These are phyloP conservation scores for Cladosporium oxysporum DNA, from an alignment of 2,329 filamentous ascomycete genomes.

Conservation along the genomic window DNA sequence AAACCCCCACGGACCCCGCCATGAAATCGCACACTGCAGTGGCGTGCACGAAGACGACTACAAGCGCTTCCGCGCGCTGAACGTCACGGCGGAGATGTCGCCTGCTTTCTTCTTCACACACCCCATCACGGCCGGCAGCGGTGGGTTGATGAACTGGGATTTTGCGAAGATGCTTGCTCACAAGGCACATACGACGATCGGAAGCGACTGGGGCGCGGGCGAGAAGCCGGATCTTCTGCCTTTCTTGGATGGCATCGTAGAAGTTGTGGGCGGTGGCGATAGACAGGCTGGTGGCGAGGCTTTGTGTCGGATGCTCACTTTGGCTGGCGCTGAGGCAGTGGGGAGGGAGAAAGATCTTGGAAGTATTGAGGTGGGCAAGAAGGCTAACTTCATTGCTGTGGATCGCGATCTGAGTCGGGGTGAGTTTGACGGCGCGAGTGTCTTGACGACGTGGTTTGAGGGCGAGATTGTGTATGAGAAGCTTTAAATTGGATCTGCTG, in stretches of 20 bases:
- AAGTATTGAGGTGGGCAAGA: slow-evolving; percentile 47
- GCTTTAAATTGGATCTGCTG: not conserved
- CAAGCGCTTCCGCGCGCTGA: slow-evolving; percentile 32
- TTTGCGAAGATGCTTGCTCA: slow-evolving; percentile 33
- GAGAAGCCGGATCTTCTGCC: slow-evolving; percentile 7
- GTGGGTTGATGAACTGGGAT: slow-evolving; percentile 33
- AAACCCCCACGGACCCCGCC: slow-evolving; percentile 34
- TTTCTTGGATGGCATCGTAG: not conserved
- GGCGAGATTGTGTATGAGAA: slow-evolving; percentile 8
- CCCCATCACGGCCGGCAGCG: slow-evolving; percentile 22
- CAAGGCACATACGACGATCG: slow-evolving; percentile 36
- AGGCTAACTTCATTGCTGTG: slow-evolving; percentile 46
- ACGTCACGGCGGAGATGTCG: slow-evolving; percentile 41
- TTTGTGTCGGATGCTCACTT: slow-evolving; percentile 7
- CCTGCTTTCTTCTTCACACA: slow-evolving; percentile 34
- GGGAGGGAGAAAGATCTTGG: slow-evolving; percentile 43
- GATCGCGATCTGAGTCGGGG: slow-evolving; percentile 24
- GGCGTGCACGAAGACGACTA: slow-evolving; percentile 36
- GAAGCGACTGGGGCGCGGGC: slow-evolving; percentile 23
- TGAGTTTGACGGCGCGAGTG: not conserved
- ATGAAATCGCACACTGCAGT: slow-evolving; percentile 38
- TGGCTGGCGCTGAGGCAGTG: slow-evolving; percentile 48
- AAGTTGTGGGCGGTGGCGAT: not conserved
- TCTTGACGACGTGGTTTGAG: slow-evolving; percentile 11
- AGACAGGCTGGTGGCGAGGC: slow-evolving; percentile 3